A percentile compares a stretch with the other conserved stretches of the same genome.
phyloP scores from a whole-genome alignment of 441 rosid genomes.

The Codiaeum variegatum region DNA sequence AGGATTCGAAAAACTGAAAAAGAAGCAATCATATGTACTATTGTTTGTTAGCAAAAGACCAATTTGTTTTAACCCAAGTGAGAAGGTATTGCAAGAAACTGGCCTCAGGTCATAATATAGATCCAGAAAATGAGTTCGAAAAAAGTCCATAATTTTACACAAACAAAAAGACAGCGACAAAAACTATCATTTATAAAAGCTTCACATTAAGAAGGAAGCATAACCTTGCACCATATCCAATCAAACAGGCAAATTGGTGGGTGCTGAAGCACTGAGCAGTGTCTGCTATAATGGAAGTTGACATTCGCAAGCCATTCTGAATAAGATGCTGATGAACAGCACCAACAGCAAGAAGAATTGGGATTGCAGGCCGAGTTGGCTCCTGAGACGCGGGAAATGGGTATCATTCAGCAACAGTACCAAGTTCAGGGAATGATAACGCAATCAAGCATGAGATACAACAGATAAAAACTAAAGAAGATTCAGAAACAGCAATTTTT shows the following conservation, averaged over 20 bases:
- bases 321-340: conserved; percentile 99
- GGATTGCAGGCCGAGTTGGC: conserved; percentile 86
- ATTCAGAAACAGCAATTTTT: background rate
- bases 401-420: conserved; percentile 5
- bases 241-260: conserved; percentile 96
- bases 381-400: conserved; percentile 45
- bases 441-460: background rate
- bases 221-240: conserved; percentile 99
- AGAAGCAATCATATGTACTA: background rate
- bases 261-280: conserved; percentile 99
- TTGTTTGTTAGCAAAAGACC: background rate
- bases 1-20: background rate
- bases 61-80: background rate
- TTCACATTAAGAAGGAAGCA: conserved; percentile 18
- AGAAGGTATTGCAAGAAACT: background rate
- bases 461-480: background rate
- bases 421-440: conserved; percentile 9
- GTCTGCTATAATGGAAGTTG: conserved; percentile 90
- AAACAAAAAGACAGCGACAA: background rate
- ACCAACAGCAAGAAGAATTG: conserved; percentile 95
- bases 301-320: conserved; percentile 93
- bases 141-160: background rate
- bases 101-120: background rate
- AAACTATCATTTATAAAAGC: background rate
- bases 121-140: background rate